These are phyloP conservation scores for Tremella yokohamensis DNA, from an alignment of 768 basidiomycete species.

Conservation along the genomic window DNA sequence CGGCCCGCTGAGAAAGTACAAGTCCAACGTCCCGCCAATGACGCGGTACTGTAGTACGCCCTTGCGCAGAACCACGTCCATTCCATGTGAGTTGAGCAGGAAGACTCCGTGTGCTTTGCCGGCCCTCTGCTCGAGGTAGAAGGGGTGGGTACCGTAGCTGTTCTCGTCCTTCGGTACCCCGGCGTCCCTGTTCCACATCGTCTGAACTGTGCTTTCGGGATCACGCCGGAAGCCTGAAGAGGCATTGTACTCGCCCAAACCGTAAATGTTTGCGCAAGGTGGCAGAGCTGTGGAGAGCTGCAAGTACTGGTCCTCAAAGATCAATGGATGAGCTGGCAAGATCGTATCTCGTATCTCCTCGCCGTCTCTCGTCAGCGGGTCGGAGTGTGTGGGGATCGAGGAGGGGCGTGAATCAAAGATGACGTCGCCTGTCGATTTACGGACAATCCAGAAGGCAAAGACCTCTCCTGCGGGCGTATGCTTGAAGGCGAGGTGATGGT, in stretches of 20 bases:
- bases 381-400: constrained; percentile 63
- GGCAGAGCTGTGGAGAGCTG: constrained; percentile 67
- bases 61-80: constrained; percentile 62
- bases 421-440: constrained; percentile 58
- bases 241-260: constrained; percentile 61
- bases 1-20: constrained; percentile 67
- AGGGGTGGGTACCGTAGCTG: constrained; percentile 28
- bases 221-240: constrained; percentile 10
- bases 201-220: constrained; percentile 4
- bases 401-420: constrained; percentile 68
- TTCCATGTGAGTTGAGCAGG: constrained; percentile 64
- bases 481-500: constrained; percentile 77
- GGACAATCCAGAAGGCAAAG: constrained; percentile 61
- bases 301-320: constrained; percentile 74
- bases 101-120: constrained; percentile 70
- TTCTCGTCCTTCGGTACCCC: constrained; percentile 43
- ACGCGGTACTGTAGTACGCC: constrained; percentile 63
- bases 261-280: constrained; percentile 65
- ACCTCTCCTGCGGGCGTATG: constrained; percentile 60
- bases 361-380: constrained; percentile 56
- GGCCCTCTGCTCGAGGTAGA: constrained; percentile 29
- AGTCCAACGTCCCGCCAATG: constrained; percentile 71
- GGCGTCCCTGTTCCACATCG: constrained; percentile 20
- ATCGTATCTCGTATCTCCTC: constrained; percentile 57
- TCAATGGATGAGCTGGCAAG: constrained; percentile 61